These are phyloP conservation scores for Corynascus novoguineensis DNA, from an alignment of 495 filamentous ascomycete genomes.

Conservation along the genomic window DNA sequence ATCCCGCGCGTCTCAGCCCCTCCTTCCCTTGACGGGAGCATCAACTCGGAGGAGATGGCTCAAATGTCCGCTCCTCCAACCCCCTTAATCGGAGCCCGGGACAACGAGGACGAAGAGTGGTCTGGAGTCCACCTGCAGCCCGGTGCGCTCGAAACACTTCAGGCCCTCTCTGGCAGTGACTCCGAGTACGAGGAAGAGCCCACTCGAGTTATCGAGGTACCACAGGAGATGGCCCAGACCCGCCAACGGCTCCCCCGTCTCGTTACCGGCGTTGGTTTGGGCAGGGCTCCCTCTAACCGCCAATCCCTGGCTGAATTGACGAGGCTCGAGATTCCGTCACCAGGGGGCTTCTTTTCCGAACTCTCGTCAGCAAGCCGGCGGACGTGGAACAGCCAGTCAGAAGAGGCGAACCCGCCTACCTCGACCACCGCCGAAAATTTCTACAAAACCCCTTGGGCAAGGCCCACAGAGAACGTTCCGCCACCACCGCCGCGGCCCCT, in stretches of 20 bases:
- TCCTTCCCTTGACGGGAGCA: slow-evolving; percentile 82
- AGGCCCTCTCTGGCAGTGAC: slow-evolving; percentile 61
- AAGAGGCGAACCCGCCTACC: slow-evolving; percentile 52
- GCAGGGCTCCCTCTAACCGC: slow-evolving; percentile 34
- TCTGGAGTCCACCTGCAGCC: slow-evolving; percentile 69
- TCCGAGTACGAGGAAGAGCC: slow-evolving; percentile 43
- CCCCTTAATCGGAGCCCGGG: slow-evolving; percentile 59
- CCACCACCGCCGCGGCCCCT: slow-evolving; percentile 33
- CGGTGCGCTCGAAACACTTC: slow-evolving; percentile 69
- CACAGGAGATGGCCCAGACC: slow-evolving; percentile 39
- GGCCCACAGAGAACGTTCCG: slow-evolving; percentile 21
- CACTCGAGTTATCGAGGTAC: slow-evolving; percentile 49
- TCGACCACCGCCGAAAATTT: slow-evolving; percentile 79
- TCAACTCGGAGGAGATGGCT: slow-evolving; percentile 79
- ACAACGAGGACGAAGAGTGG: slow-evolving; percentile 48
- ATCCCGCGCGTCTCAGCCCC: slow-evolving; percentile 72
- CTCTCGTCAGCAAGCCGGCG: slow-evolving; percentile 64
- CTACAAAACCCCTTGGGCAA: slow-evolving; percentile 71
- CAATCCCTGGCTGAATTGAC: slow-evolving; percentile 53
- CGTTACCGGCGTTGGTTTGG: slow-evolving; percentile 29
- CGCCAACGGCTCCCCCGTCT: slow-evolving; percentile 35
- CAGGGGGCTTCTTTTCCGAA: slow-evolving; percentile 84
- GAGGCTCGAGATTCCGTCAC: slow-evolving; percentile 77
- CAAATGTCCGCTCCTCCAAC: slow-evolving; percentile 73
- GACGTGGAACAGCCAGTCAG: slow-evolving; percentile 61